phyloP scores from a whole-genome alignment of 164 flowering plant genomes.

The Chimonanthus praecox region DNA sequence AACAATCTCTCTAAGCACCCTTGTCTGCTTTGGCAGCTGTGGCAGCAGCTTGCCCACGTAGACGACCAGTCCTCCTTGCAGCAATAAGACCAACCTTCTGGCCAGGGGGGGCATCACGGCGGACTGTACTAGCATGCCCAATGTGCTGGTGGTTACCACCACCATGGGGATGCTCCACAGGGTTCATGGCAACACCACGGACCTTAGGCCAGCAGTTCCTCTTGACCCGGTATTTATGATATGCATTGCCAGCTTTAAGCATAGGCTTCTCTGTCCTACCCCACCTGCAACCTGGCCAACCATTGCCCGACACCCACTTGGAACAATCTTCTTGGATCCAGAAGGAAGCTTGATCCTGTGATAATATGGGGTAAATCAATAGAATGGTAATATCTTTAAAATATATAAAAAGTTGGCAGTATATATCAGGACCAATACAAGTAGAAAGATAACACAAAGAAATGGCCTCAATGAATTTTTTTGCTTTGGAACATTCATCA shows the following conservation, averaged over 20 bases:
- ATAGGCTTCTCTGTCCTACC: constrained; percentile 58
- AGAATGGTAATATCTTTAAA: not conserved
- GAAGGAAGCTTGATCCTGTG: constrained; percentile 51
- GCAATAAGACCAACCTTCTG: constrained; percentile 64
- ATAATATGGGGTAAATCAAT: not conserved
- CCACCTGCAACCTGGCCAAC: constrained; percentile 62
- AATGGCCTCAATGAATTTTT: not conserved
- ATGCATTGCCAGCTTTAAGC: constrained; percentile 56
- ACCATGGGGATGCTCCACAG: constrained; percentile 64
- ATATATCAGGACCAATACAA: not conserved
- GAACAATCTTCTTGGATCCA: constrained; percentile 54
- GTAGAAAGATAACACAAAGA: not conserved
- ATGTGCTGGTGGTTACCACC: constrained; percentile 67
- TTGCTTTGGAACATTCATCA: too few relatives aligned
- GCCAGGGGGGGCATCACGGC: constrained; percentile 60
- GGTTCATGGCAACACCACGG: constrained; percentile 71
- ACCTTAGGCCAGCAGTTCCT: constrained; percentile 71
- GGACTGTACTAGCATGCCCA: constrained; percentile 55
- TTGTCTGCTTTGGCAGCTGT: constrained; percentile 44
- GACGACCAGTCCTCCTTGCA: constrained; percentile 52
- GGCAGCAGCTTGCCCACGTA: constrained; percentile 56
- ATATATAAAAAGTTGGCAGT: not conserved
- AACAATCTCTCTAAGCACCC: constrained; percentile 10
- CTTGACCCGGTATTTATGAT: constrained; percentile 54
- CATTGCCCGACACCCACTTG: constrained; percentile 58